These are phyloP conservation scores for Psilocybe mexicana DNA, from an alignment of 1,284 basidiomycete species.

Conservation along the genomic window DNA sequence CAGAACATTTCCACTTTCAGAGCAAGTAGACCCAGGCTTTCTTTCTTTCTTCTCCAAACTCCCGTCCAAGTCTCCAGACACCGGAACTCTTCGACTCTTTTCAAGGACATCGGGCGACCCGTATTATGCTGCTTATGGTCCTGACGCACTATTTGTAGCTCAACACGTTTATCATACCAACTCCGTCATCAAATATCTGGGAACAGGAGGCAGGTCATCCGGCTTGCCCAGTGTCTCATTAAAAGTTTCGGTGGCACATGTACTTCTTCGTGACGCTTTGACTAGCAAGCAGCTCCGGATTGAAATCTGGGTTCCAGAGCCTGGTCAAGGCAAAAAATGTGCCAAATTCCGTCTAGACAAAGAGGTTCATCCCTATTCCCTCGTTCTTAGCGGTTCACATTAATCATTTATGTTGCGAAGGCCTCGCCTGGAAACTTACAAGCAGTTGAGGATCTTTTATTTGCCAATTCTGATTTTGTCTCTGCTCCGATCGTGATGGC, in stretches of 20 bases:
- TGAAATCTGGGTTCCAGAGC: conserved; percentile 88
- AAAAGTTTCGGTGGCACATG: conserved; percentile 80
- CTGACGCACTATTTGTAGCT: conserved; percentile 88
- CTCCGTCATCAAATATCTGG: conserved; percentile 83
- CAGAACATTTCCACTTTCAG: conserved; percentile 25
- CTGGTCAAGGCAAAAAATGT: conserved; percentile 73
- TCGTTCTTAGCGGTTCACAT: not conserved
- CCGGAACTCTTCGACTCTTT: conserved; percentile 83
- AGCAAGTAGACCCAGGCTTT: conserved; percentile 75
- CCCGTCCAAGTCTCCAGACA: conserved; percentile 65
- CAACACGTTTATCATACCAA: conserved; percentile 85
- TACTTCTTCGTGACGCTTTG: conserved; percentile 87
- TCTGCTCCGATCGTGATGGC: conserved; percentile 92
- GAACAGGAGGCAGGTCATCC: conserved; percentile 51
- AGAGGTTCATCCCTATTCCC: conserved; percentile 50
- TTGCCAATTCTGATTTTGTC: conserved; percentile 80
- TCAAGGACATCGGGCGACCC: conserved; percentile 63
- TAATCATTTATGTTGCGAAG: conserved; percentile 36
- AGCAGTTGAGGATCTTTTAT: conserved; percentile 92
- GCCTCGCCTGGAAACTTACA: conserved; percentile 96
- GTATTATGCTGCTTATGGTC: conserved; percentile 88
- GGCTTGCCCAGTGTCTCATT: conserved; percentile 82
- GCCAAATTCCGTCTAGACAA: conserved; percentile 77
- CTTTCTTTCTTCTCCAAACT: conserved; percentile 72
- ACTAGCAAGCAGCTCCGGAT: conserved; percentile 90